These are phyloP conservation scores for Talaromyces trachyspermus DNA, from an alignment of 495 filamentous ascomycete genomes.

Conservation along the genomic window DNA sequence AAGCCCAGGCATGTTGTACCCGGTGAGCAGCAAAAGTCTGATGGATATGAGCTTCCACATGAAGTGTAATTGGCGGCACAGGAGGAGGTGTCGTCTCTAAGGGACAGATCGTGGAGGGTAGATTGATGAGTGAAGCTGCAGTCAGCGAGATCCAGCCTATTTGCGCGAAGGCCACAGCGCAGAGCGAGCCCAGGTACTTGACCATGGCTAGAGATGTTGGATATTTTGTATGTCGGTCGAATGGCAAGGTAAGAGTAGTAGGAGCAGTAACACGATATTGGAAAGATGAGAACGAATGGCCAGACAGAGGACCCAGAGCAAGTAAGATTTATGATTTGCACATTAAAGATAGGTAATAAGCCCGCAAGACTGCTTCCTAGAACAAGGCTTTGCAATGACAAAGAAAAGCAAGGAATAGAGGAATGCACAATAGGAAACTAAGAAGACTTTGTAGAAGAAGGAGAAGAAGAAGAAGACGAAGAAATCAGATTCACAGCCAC, in stretches of 20 bases:
- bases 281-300: too few relatives aligned
- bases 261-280: background rate
- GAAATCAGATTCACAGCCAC: too few relatives aligned
- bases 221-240: background rate
- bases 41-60: conserved; percentile 53
- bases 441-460: background rate
- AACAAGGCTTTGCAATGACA: conserved; percentile 1
- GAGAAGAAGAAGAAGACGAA: background rate
- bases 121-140: background rate
- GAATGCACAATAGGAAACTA: background rate
- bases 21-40: conserved; percentile 67
- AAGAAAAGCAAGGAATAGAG: conserved; percentile 1
- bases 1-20: conserved; percentile 56
- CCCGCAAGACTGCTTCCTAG: background rate
- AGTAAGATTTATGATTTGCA: conserved; percentile 1
- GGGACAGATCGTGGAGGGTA: background rate
- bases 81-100: conserved; percentile 13
- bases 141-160: conserved; percentile 6
- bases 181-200: conserved; percentile 2
- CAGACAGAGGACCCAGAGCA: too few relatives aligned
- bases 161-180: background rate
- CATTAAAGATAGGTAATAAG: background rate
- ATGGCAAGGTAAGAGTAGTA: background rate
- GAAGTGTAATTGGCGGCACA: conserved; percentile 41
- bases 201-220: background rate